Evolutionary conservation across 345 rosid genomes (phyloP).

Genomic region (Dovyalis caffra): DNA sequence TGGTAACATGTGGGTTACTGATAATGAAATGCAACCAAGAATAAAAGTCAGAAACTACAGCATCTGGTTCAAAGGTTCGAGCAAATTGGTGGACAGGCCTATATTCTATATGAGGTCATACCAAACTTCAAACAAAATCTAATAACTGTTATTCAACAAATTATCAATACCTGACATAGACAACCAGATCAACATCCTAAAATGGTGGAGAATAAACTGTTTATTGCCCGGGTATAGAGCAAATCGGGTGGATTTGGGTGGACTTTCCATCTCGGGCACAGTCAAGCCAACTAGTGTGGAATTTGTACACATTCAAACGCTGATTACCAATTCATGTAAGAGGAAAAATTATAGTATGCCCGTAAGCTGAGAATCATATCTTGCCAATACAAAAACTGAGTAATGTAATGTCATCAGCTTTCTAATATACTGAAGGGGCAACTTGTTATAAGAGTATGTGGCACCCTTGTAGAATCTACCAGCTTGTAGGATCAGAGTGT

Average conservation of each 20-base stretch:
- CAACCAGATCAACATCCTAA: background rate
- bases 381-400: background rate
- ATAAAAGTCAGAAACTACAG: background rate
- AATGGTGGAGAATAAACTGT: no score
- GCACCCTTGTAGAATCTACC: background rate
- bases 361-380: background rate
- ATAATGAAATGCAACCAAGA: background rate
- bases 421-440: background rate
- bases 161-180: background rate
- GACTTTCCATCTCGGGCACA: background rate
- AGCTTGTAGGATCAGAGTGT: background rate
- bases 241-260: background rate
- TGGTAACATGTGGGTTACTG: background rate
- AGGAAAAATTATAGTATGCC: background rate
- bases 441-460: background rate
- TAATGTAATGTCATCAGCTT: background rate
- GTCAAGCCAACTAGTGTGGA: background rate
- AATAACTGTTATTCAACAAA: background rate
- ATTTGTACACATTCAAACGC: background rate
- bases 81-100: background rate
- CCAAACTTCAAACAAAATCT: background rate
- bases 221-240: background rate
- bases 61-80: background rate
- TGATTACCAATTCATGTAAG: background rate
- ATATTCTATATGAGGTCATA: background rate